Percentiles rank a stretch among this genome's conserved stretches.
phyloP scores from a whole-genome alignment of 1,139 yeast genomes.

The Geotrichum macrosporum region DNA sequence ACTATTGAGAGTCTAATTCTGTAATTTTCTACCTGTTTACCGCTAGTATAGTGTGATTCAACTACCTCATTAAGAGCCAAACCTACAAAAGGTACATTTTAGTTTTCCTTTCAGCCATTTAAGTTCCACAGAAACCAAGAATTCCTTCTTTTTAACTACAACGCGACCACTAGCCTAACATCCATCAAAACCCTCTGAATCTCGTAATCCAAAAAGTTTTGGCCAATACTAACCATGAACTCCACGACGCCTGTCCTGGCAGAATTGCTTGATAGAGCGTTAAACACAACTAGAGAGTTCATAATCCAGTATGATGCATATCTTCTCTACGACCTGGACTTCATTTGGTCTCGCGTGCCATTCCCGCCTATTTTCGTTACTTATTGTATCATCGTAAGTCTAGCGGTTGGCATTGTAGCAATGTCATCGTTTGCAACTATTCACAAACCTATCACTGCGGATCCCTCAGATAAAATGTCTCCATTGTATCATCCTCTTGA shows the following conservation, averaged over 20 bases:
- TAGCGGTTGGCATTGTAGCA: constrained; percentile 39
- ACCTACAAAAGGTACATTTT: no score
- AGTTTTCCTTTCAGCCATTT: no score
- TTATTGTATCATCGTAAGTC: constrained; percentile 25
- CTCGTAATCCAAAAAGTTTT: no score
- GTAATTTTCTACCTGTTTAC: no score
- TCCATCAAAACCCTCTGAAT: no score
- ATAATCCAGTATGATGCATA: not conserved
- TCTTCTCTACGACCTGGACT: constrained; percentile 16
- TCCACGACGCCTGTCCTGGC: not conserved
- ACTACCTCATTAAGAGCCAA: no score
- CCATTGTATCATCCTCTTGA: constrained; percentile 48
- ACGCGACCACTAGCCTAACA: not conserved
- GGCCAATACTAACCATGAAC: not conserved
- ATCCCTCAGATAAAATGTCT: constrained; percentile 41
- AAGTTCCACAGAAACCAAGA: no score
- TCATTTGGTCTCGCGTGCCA: constrained; percentile 18
- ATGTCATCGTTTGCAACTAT: constrained; percentile 45
- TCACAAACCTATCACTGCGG: constrained; percentile 45
- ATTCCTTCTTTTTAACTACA: not conserved
- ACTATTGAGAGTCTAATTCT: no score
- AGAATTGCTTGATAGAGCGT: not conserved
- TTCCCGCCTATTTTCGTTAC: constrained; percentile 26
- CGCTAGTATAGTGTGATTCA: no score
- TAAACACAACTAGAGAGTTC: not conserved